A percentile compares a stretch with the other conserved stretches of the same genome.
These are phyloP conservation scores for Zygnema circumcarinatum DNA, from an alignment of 139 green algal species.

Conservation along the genomic window DNA sequence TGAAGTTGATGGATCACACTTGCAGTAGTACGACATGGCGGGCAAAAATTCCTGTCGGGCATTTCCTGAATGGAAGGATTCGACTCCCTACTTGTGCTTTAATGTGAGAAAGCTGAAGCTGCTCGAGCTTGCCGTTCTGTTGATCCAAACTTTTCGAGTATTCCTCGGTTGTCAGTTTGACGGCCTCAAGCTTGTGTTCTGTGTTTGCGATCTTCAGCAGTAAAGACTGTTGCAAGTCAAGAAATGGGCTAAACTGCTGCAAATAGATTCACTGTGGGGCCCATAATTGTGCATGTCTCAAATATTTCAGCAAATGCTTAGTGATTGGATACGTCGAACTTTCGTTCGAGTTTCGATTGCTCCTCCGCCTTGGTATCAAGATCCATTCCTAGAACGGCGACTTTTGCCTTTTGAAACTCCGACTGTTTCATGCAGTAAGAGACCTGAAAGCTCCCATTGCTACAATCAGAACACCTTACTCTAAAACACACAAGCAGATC, in stretches of 20 bases:
- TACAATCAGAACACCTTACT: too few species aligned
- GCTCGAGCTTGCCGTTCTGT: background rate
- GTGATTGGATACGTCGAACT: background rate
- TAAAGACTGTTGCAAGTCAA: background rate
- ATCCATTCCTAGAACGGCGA: background rate
- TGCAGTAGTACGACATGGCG: too few species aligned
- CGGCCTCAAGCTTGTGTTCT: background rate
- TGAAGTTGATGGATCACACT: too few species aligned
- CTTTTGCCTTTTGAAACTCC: background rate
- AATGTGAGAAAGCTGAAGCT: background rate
- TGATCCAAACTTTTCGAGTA: constrained; percentile 13
- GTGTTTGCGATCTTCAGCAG: background rate
- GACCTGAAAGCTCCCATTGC: background rate
- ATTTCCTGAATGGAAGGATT: too few species aligned
- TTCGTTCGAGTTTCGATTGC: background rate
- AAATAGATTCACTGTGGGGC: too few species aligned
- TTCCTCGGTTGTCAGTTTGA: background rate
- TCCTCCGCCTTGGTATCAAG: background rate
- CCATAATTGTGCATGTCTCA: too few species aligned
- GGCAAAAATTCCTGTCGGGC: too few species aligned
- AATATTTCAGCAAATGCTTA: too few species aligned
- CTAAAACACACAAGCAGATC: too few species aligned
- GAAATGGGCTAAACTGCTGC: too few species aligned
- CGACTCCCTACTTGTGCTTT: background rate
- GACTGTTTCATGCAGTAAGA: background rate